Evolutionary conservation across 2,329 filamentous ascomycete species (phyloP), one percentile per base, ranked within the genome.

Genomic region (Rhinocladiella mackenziei): DNA sequence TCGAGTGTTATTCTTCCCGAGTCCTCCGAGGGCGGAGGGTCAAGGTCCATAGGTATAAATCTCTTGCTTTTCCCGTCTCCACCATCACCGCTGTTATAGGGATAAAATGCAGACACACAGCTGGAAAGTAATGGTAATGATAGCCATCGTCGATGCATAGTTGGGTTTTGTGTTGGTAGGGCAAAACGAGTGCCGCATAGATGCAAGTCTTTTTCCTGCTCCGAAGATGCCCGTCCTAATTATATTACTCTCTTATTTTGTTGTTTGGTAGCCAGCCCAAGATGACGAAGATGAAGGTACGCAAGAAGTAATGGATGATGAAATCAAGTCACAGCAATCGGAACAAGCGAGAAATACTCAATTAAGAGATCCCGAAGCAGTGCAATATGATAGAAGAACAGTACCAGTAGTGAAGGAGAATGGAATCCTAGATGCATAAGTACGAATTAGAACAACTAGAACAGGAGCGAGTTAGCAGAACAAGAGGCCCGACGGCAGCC

Each of bases 61-160:
- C 65, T 54, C 35, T 55, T 57, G 26, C 45, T 48, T 19, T 41
- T 38, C 11, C 48, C 39, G 22, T 58, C 51, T 32, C 45, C 53
- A 18, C 34, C 41, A 20, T 46, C 51, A 11, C 37, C 29, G 45
- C 61, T 53, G 22, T 60, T 58, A 51, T 65, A 69, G 13, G 69
- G 69, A 50, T 69, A 70, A 40, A 71, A 71, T 48, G 69, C 69
- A 14, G 60, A 60, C n/a, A 47, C 53, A 30, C 37, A 51, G 25
- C 44, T 51, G 15, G 49, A 50, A 9, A 57, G 40, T 20, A 54
- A 45, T 32, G 51, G 42, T 22, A 56, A 37, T 30, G 51, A 45
- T n/a, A 55, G 36, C 55, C 53, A 57, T 46, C 42, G 38, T 46
- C 42, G 44, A 50, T 54, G 51, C 55, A 57, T 57, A 15, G 25